These are phyloP conservation scores for Rhodamnia argentea DNA, from an alignment of 345 rosid genomes.

Conservation along the genomic window DNA sequence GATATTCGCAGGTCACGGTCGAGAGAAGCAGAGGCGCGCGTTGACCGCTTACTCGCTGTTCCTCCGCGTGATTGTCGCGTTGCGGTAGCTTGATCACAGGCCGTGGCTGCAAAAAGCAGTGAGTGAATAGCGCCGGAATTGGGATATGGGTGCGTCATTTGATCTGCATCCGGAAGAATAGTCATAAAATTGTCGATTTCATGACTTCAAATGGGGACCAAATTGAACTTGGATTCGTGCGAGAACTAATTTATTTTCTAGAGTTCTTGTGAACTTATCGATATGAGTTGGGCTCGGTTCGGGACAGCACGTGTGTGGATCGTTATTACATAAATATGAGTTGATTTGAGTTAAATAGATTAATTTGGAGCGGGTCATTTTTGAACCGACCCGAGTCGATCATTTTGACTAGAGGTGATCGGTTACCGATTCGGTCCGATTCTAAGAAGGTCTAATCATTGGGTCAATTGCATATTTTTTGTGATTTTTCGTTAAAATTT, in stretches of 20 bases:
- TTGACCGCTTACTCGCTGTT: neutral
- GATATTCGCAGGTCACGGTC: neutral
- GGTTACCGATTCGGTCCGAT: too few species aligned
- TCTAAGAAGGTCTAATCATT: too few species aligned
- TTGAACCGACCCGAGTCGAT: fast-evolving
- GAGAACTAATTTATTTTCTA: neutral
- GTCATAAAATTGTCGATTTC: neutral
- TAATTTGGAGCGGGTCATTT: fast-evolving
- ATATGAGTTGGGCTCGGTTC: too few species aligned
- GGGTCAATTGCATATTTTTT: too few species aligned
- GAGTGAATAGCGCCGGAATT: neutral
- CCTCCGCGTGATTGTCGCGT: neutral
- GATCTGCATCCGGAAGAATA: neutral
- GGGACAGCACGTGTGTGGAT: neutral
- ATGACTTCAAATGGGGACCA: neutral
- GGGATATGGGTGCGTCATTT: neutral
- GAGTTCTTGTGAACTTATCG: neutral
- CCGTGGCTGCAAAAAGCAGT: neutral
- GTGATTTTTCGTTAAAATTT: too few species aligned
- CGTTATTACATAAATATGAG: fast-evolving
- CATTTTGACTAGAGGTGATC: too few species aligned
- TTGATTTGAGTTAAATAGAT: neutral
- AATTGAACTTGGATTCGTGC: neutral
- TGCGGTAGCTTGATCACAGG: neutral
- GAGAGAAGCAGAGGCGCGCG: neutral